A percentile compares a stretch with the other conserved stretches of the same genome.
Conservation (phyloP, 2,329 filamentous ascomycete species). For the Leptographium procerum region DNA sequence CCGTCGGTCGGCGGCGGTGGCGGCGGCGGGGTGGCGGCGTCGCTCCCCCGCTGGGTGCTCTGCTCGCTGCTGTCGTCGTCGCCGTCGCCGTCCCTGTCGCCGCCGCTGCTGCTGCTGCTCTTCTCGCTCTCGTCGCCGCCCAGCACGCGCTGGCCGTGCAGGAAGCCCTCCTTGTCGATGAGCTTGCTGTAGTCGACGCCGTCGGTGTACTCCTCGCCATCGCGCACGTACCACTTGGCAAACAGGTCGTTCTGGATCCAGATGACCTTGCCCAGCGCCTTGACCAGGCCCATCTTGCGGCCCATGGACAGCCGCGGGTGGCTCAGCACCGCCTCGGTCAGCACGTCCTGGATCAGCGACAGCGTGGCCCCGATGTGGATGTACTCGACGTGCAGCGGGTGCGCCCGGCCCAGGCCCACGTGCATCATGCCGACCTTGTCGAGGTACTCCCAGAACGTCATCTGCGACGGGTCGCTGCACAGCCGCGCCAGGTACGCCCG, state of each 20-base stretch:
- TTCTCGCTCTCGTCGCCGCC: constrained; percentile 21
- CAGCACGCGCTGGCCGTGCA: constrained; percentile 51
- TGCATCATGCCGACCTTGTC: constrained; percentile 83
- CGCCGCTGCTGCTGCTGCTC: constrained; percentile 19
- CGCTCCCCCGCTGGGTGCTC: background rate
- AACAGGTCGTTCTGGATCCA: constrained; percentile 86
- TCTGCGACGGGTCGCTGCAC: constrained; percentile 61
- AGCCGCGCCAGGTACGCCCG: constrained; percentile 65
- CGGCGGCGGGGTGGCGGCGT: background rate
- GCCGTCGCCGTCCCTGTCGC: background rate
- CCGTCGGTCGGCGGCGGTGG: constrained; percentile 1
- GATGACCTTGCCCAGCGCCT: constrained; percentile 68
- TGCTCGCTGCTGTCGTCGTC: background rate
- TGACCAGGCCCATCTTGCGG: constrained; percentile 62
- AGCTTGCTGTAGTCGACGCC: constrained; percentile 32
- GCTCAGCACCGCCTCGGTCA: constrained; percentile 64
- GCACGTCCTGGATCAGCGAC: constrained; percentile 65
- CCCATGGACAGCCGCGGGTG: constrained; percentile 55
- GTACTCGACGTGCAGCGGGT: constrained; percentile 70
- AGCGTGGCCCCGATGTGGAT: constrained; percentile 64
- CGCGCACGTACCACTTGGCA: constrained; percentile 67
- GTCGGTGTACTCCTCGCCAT: constrained; percentile 49
- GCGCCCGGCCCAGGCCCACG: constrained; percentile 58
- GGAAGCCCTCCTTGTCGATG: constrained; percentile 48
- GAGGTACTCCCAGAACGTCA: constrained; percentile 75